Evolutionary conservation across 2,329 filamentous ascomycete genomes (phyloP).

Genomic region (Seiridium cupressi): DNA sequence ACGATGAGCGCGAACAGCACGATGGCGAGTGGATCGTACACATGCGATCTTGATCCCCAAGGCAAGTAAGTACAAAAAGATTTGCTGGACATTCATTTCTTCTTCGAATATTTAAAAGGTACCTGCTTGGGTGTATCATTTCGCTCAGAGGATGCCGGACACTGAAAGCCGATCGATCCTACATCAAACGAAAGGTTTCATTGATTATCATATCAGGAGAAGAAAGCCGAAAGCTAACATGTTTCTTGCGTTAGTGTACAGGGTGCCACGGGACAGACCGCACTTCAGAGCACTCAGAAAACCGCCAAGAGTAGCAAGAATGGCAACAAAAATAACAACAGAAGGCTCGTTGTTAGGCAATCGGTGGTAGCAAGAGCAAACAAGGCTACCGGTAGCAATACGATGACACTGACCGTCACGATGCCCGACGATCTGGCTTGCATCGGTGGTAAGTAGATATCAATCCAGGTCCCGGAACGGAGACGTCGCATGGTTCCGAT

Average conservation of each 20-base stretch:
- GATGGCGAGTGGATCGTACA: conserved; percentile 54
- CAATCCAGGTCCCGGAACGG: neutral
- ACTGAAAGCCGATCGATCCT: no score
- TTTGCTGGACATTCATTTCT: no score
- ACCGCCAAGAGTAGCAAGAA: conserved; percentile 12
- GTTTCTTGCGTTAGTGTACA: conserved; percentile 9
- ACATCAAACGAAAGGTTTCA: no score
- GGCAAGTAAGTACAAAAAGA: conserved; percentile 17
- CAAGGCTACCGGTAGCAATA: conserved; percentile 5
- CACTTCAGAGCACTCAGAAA: conserved; percentile 35
- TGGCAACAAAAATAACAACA: neutral
- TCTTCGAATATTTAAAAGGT: no score
- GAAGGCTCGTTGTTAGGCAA: neutral
- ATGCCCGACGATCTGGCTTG: conserved; percentile 32
- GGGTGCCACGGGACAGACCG: conserved; percentile 38
- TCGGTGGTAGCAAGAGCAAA: neutral
- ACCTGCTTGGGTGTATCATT: no score
- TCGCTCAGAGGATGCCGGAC: no score
- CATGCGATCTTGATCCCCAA: conserved; percentile 32
- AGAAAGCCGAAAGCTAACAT: no score
- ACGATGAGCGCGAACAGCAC: conserved; percentile 52
- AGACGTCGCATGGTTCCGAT: neutral
- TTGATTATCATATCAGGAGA: no score
- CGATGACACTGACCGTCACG: conserved; percentile 29
- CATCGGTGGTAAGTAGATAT: conserved; percentile 26